Conservation (phyloP, 257 asterid species). For the Primulina tabacum region DNA sequence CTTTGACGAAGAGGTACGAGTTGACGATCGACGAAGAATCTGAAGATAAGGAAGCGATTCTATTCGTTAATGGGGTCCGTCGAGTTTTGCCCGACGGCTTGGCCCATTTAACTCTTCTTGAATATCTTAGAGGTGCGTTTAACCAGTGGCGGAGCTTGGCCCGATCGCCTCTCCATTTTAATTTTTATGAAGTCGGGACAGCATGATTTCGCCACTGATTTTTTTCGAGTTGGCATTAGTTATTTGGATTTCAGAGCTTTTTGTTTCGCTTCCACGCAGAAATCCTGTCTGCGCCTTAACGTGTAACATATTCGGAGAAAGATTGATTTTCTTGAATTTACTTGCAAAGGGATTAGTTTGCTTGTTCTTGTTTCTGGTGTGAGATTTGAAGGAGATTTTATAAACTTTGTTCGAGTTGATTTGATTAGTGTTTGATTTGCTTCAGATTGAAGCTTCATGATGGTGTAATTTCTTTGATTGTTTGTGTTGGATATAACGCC, state of each 20-base stretch:
- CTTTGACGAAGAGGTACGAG: constrained; percentile 41
- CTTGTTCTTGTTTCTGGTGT: neutral
- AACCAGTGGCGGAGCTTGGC: no score
- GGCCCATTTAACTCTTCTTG: constrained; percentile 89
- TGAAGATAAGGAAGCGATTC: constrained; percentile 55
- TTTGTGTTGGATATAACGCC: neutral
- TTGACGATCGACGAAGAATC: constrained; percentile 29
- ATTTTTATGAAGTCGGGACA: no score
- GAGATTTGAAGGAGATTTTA: neutral
- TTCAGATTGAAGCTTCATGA: neutral
- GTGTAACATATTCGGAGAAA: no score
- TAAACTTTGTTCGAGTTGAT: neutral
- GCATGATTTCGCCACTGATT: neutral
- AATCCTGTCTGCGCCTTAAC: neutral
- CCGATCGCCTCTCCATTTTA: no score
- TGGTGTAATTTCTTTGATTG: neutral
- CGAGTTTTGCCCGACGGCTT: constrained; percentile 82
- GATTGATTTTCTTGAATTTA: neutral
- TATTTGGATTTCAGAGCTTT: neutral
- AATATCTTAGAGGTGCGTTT: constrained; percentile 75
- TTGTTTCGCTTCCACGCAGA: neutral
- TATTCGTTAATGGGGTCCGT: constrained; percentile 86
- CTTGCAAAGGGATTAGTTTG: neutral
- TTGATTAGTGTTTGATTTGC: neutral
- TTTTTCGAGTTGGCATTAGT: neutral